These are phyloP conservation scores for Xylariomycetidae sp. DNA, from an alignment of 2,329 filamentous ascomycete genomes.

Conservation along the genomic window DNA sequence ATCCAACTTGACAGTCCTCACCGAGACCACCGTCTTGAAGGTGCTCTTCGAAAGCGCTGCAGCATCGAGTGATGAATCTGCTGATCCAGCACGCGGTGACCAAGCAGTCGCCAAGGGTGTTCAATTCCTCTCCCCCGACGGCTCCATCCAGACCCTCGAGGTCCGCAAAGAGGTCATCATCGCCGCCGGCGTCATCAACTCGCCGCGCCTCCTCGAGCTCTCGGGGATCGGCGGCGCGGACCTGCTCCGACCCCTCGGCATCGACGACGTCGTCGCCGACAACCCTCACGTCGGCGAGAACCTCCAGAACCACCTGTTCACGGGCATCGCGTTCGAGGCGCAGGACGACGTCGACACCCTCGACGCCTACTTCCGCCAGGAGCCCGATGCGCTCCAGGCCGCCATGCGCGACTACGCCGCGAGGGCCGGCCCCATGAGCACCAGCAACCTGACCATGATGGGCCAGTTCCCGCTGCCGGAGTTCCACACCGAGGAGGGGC, in stretches of 20 bases:
- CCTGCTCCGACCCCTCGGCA: conserved; percentile 17
- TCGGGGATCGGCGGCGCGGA: conserved; percentile 23
- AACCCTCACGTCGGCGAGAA: conserved; percentile 27
- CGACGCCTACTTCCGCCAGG: conserved; percentile 6
- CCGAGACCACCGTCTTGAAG: conserved; percentile 16
- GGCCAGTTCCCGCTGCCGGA: conserved; percentile 5
- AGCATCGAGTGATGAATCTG: background rate
- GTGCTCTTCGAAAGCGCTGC: conserved; percentile 16
- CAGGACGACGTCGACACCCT: conserved; percentile 5
- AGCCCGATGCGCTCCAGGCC: conserved; percentile 3
- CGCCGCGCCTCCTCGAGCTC: conserved; percentile 25
- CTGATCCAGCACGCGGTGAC: too few relatives aligned
- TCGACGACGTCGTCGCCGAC: conserved; percentile 20
- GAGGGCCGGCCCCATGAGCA: conserved; percentile 5
- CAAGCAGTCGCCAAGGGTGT: conserved; percentile 19
- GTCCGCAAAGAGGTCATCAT: conserved; percentile 22
- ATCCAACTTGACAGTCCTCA: conserved; percentile 21
- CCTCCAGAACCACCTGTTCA: conserved; percentile 12
- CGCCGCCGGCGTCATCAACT: conserved; percentile 21
- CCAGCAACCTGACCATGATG: conserved; percentile 2
- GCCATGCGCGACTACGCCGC: conserved; percentile 5
- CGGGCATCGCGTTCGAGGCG: conserved; percentile 7
- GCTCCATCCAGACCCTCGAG: background rate
- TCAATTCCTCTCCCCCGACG: conserved; percentile 3
- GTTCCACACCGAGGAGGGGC: conserved; percentile 2